Evolutionary conservation across 148 eudicot genomes (phyloP).

Genomic region (Camellia granthamiana): DNA sequence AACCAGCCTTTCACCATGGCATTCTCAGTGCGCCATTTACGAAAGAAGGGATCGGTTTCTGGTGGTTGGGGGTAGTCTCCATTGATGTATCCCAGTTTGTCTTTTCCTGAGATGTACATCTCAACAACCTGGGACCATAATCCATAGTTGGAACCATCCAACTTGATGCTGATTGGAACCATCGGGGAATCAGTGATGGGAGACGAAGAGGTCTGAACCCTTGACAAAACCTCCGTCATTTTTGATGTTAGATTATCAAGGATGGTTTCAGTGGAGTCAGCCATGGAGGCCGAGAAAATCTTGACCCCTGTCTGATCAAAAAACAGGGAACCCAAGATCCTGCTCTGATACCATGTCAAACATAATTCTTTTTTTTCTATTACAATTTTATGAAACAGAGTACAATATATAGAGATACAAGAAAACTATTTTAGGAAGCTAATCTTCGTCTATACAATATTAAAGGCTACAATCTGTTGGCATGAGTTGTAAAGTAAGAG

Average conservation of each 20-base stretch:
- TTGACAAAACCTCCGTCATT: neutral
- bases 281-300: neutral
- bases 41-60: neutral
- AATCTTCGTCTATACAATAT: no score
- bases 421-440: neutral
- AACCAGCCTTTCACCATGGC: conserved; percentile 2
- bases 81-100: conserved; percentile 5
- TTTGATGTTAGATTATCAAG: conserved; percentile 1
- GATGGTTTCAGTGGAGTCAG: neutral
- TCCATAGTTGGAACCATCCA: neutral
- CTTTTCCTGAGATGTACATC: conserved; percentile 3
- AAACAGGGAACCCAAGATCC: neutral
- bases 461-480: no score
- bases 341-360: conserved; percentile 5
- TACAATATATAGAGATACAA: neutral
- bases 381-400: neutral
- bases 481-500: no score
- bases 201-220: neutral
- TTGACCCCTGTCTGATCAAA: neutral
- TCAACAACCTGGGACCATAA: neutral
- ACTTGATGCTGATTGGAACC: conserved; percentile 3
- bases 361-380: neutral
- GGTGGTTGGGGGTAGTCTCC: neutral
- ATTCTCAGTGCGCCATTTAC: neutral
- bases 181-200: neutral